Evolutionary conservation across 768 basidiomycete genomes (phyloP), one percentile per base, ranked within the genome.

Genomic region (Pseudohyphozyma bogoriensis): DNA sequence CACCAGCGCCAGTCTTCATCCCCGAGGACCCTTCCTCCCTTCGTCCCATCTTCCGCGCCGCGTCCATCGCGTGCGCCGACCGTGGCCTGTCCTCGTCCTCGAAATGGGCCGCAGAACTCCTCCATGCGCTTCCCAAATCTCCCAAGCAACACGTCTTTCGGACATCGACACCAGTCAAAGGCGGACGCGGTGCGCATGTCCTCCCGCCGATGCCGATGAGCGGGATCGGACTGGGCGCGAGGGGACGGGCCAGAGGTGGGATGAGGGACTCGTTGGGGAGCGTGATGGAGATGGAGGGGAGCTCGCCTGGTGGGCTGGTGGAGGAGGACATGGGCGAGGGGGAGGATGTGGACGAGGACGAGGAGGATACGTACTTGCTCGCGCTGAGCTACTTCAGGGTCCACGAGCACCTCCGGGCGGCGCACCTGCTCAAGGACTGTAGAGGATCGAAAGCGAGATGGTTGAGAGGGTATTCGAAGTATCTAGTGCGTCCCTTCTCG

Each of bases 361-460:
- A 91, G 52, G 81, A 82, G 64, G 90, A 95, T 68, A 65, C 69
- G 32, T 79, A 87, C 67, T 73, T 81, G 55, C 79, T 85, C 37
- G 90, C 87, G 3, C 82, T 83, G 58, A 78, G 82, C 24, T 86
- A 82, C 69, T 81, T 88, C 65, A 83, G 88, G 63, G 75, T 82
- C 20, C 83, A 84, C 69, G 91, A 97, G 68, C 85, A 85, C 67
- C 76, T 82, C 50, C 80, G 90, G 60, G 87, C 84, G 10, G 79
- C 81, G 9, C 81, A 84, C 67, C 74, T 82, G 58, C 73, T 97
- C 51, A 77, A 77, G 54, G 76, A 78, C 11, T 87, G 86, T 68
- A 80, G 73, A 67, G 86, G 87, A 66, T 73, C 81, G 29, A 86
- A 86, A 71, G 84, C 85, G 11, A 78, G 76, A 29, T 99, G 95